Conservation (phyloP, 2,329 filamentous ascomycete species). For the Zasmidium angulare region DNA sequence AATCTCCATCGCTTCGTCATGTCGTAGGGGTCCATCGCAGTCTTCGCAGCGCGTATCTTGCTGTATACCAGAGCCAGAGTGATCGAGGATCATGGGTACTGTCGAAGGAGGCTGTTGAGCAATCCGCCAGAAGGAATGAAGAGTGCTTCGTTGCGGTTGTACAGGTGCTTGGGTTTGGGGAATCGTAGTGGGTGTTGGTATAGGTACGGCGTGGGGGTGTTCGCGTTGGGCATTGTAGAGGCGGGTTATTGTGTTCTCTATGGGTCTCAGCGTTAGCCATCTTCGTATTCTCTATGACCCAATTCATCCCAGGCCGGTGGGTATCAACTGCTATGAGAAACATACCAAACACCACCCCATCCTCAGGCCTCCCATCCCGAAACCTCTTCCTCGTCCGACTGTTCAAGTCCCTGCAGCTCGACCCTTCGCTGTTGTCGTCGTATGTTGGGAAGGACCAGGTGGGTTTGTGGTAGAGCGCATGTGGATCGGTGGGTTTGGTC, state of each 20-base stretch:
- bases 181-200: constrained; percentile 30
- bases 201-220: constrained; percentile 25
- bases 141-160: constrained; percentile 43
- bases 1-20: constrained; percentile 36
- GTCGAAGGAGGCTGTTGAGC: constrained; percentile 31
- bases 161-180: constrained; percentile 14
- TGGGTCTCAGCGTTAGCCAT: too few relatives aligned
- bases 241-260: constrained; percentile 48
- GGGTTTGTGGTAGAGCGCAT: constrained; percentile 22
- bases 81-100: constrained; percentile 13
- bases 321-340: neutral
- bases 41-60: constrained; percentile 41
- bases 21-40: constrained; percentile 40
- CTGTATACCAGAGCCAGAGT: neutral
- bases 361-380: constrained; percentile 58
- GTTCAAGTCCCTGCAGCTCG: constrained; percentile 43
- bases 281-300: constrained; percentile 40
- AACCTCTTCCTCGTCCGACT: constrained; percentile 60
- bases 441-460: constrained; percentile 30
- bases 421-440: constrained; percentile 23
- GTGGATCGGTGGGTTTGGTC: constrained; percentile 27
- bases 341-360: constrained; percentile 56
- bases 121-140: constrained; percentile 51
- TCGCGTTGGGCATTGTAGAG: constrained; percentile 46
- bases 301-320: neutral